Base-by-base conservation (phyloP, 2,329 filamentous ascomycete species). In the Claviceps monticola region DNA sequence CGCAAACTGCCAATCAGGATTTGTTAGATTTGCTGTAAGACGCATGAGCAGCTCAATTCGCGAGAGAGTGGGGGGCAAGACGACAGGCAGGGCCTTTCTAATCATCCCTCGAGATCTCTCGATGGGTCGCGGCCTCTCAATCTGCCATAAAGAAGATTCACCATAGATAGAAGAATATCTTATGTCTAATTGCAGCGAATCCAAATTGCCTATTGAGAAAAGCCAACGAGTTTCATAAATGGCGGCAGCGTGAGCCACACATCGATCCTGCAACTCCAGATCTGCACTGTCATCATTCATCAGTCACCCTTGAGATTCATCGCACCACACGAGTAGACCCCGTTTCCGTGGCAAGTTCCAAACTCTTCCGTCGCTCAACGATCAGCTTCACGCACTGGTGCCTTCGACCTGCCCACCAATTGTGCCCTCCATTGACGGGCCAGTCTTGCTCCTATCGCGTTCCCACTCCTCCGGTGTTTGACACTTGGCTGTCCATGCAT, bases 401-500 rank as follows among this genome's bases (percentile, higher is more conserved):
- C 62, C 61, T 53, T 71, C 65, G 3, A 74, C 72, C 48, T 68
- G 68, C 0, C 71, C 71, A 1, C 59, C 67, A 0, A 70, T 66
- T 0, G 71, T 74, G 7, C 73, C 72, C 14, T 73, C 68, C 54
- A 73, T 51, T 0, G 71, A 67, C 41, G 71, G 71, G 57, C 53
- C 64, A 7, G 62, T 60, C 5, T 61, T 61, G 23, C 66, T 68
- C 59, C 63, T 66, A 68, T 84, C 78, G 67, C 79, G 82, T 70
- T 87, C 80, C 82, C 86, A 95, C 72, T 96, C 88, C 61, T 89
- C 87, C 0, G 88, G 87, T 8, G 90, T 96, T 71, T 89, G 86
- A 67, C 90, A 95, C 70, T 89, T 94, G 29, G 89, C 88, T 52
- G 88, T 94, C 90, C 90, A 96, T 41, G 90, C 90, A 72, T 96